Base-by-base conservation (phyloP, 176 grass and related monocot genomes). In the Zoysia pacifica region DNA sequence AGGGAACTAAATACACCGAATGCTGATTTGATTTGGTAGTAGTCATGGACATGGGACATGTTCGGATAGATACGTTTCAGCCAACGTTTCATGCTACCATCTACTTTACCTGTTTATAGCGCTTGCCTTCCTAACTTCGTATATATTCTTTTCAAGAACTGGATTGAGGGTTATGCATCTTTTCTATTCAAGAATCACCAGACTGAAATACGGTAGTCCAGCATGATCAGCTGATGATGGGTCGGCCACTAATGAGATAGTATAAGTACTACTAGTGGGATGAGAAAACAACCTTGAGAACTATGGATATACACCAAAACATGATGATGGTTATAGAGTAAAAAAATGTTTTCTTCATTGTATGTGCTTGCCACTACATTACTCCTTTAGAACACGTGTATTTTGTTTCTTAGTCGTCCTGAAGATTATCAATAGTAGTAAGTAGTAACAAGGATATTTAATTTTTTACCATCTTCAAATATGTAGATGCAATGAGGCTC, bases 1-100 rank as follows among this genome's bases (percentile, higher is more conserved):
- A 43, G 48, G 9, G 12, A 7, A 15, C 67, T 86, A 5, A 70
- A 16, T 48, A 2, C 45, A 4, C 67, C 14, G 15, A 59, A 12
- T 74, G 28, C 18, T 40, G 18, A 74, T 68, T 60, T 61, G 50
- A 74, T 68, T 60, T 61, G 50, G 62, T n/a, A 86, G 14, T 67
- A 48, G 1, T 16, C 55, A 15, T 54, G 51, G 51, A 4, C 36
- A 18, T 14, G 19, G 13, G 37, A 15, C 51, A 10, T 86, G 47
- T 0, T 19, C 19, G 10, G 16, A 11, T 72, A 72, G 10, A 65
- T 55, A 9, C 19, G 2, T 70, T 67, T 61, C 9, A 76, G 43
- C 61, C 0, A 7, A 58, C 53, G 8, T 65, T 71, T 43, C 71
- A 1, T 69, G 38, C 51, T 68, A 19, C 19, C 14, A 47, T 10